These are phyloP conservation scores for Termitomyces sp. DNA, from an alignment of 768 basidiomycete species.

Conservation along the genomic window DNA sequence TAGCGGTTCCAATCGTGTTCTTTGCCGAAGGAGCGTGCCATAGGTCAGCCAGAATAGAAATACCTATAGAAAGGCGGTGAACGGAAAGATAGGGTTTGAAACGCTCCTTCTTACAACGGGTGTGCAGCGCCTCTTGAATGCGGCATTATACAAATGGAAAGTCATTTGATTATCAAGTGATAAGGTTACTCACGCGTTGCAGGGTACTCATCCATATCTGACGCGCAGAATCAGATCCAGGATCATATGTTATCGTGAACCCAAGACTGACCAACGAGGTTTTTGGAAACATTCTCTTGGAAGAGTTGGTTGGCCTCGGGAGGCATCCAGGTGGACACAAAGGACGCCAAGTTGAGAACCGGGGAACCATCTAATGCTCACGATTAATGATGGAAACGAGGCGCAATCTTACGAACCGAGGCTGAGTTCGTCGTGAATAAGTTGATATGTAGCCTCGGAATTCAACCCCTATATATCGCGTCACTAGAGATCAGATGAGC, in stretches of 20 bases:
- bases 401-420: slow-evolving; percentile 37
- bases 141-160: not conserved
- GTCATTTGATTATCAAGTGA: not conserved
- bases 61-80: slow-evolving; percentile 19
- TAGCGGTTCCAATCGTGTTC: slow-evolving; percentile 65
- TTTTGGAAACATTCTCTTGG: slow-evolving; percentile 61
- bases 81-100: not conserved
- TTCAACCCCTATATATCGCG: slow-evolving; percentile 39
- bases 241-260: not conserved
- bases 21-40: slow-evolving; percentile 66
- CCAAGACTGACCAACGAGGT: slow-evolving; percentile 42
- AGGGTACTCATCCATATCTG: slow-evolving; percentile 60
- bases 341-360: slow-evolving; percentile 61
- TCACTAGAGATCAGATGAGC: not conserved
- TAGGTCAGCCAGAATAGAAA: slow-evolving; percentile 51
- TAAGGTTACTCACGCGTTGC: slow-evolving; percentile 37
- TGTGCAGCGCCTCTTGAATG: slow-evolving; percentile 42
- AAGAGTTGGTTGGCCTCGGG: slow-evolving; percentile 46
- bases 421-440: slow-evolving; percentile 56
- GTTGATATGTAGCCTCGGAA: slow-evolving; percentile 50
- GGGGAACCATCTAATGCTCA: slow-evolving; percentile 47
- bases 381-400: not conserved
- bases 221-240: not conserved
- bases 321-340: slow-evolving; percentile 61
- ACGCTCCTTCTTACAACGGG: slow-evolving; percentile 31